Percentiles rank a stretch among this genome's conserved stretches.
phyloP scores from a whole-genome alignment of 305 asterid genomes.

The Solanum chacoense region DNA sequence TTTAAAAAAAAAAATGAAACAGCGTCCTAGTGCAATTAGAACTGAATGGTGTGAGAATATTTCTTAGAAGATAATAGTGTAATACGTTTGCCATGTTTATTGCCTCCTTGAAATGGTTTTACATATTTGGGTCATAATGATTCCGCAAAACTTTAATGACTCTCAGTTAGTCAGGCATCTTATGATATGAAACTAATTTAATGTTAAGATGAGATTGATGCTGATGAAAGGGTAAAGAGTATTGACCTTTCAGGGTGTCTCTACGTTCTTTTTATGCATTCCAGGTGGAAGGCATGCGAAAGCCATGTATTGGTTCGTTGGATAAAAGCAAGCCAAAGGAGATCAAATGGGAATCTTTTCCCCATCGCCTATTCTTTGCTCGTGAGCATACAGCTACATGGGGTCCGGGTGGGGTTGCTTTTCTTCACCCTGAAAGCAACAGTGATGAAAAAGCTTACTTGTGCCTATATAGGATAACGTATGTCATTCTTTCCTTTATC shows the following conservation, averaged over 20 bases:
- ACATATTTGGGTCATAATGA: not conserved
- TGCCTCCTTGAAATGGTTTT: not conserved
- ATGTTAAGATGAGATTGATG: not conserved
- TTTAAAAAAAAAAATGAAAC: not conserved
- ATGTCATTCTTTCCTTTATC: constrained; percentile 18
- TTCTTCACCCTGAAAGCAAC: constrained; percentile 65
- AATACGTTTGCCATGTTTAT: not conserved
- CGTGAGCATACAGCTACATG: constrained; percentile 61
- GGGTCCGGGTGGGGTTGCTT: constrained; percentile 99
- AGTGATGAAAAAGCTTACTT: constrained; percentile 47
- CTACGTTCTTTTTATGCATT: constrained; percentile 3
- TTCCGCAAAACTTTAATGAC: not conserved
- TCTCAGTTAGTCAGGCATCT: not conserved
- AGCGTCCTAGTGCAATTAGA: not conserved
- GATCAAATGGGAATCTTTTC: constrained; percentile 55
- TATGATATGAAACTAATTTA: not conserved
- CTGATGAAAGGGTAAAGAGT: not conserved
- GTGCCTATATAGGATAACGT: constrained; percentile 89
- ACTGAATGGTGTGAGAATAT: not conserved
- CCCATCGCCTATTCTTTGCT: constrained; percentile 81
- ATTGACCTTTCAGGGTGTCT: not conserved
- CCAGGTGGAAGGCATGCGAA: constrained; percentile 80
- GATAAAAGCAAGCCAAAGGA: constrained; percentile 71
- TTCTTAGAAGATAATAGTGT: not conserved
- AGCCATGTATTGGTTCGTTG: constrained; percentile 56